Evolutionary conservation across 1,284 basidiomycete genomes (phyloP), one percentile per base, ranked within the genome.

Genomic region (Apiotrichum siamense): DNA sequence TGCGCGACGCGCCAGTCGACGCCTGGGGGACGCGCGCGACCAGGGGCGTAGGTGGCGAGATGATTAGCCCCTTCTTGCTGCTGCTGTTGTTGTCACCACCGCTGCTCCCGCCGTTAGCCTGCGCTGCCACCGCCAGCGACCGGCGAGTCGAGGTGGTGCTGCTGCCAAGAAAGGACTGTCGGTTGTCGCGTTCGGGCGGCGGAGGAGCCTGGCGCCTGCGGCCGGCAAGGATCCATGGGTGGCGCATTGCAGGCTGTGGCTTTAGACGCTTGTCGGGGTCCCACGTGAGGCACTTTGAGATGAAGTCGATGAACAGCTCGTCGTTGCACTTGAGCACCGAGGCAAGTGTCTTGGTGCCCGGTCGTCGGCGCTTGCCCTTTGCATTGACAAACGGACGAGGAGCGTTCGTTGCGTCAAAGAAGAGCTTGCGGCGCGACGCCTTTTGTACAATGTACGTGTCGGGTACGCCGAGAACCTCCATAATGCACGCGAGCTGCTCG

Each of bases 401-500:
- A 4, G 85, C 80, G 20, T 93, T 93, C 45, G 87, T 94, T 9
- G 89, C 85, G 70, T 99, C 96, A 70, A 98, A 98, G 77, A 99
- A 99, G 40, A 97, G 78, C 66, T 94, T 88, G 72, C 90, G 88
- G 52, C 96, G 83, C 25, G 90, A 90, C 65, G 92, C 94, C 54
- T 86, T 85, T 67, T 97, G 94, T 61, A 99, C 79, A 61, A 97
- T 84, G 60, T 97, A 89, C 70, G 88, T 88, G 61, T 98, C 96
- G 0, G 96, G 96, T 29, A 92, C 77, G 13, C 96, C 96, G 37
- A 98, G 82, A 7, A 99, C 87, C 73, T 99, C 96, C 94, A 99
- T 99, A 74, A 99, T 98, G 72, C 96, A 98, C 6, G 93, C 88
- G 54, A 99, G 77, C 67, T 98, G 96, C 71, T 98, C 94, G 75